Evolutionary conservation across 257 asterid species (phyloP).

Genomic region (Striga asiatica): DNA sequence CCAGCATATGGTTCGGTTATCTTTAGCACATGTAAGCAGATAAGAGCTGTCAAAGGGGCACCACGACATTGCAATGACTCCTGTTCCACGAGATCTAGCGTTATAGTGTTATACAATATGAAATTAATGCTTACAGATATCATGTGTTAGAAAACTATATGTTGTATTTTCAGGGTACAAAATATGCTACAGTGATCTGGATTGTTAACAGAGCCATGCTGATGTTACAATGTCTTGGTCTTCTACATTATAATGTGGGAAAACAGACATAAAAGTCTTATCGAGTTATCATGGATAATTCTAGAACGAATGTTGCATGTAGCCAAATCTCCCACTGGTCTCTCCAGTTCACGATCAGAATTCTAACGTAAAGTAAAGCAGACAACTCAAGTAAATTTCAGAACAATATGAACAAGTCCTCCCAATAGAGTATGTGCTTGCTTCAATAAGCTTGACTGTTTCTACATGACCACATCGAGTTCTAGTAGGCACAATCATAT

Average conservation of each 20-base stretch:
- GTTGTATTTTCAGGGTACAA: neutral
- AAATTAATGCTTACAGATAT: neutral
- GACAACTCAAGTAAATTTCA: neutral
- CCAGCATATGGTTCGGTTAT: conserved; percentile 97
- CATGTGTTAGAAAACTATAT: neutral
- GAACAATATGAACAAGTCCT: neutral
- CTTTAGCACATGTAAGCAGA: conserved; percentile 89
- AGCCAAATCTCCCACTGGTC: neutral
- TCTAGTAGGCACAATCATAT: neutral
- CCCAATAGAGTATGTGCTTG: neutral
- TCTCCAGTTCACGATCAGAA: neutral
- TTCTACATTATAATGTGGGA: neutral
- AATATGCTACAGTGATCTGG: neutral
- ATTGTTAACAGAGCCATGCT: neutral
- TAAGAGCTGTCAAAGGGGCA: conserved; percentile 90
- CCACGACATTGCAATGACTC: conserved; percentile 98
- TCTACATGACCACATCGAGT: neutral
- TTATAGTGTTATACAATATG: neutral
- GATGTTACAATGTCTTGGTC: neutral
- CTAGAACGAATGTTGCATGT: neutral
- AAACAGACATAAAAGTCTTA: neutral
- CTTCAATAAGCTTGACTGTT: neutral
- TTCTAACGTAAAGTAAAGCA: neutral
- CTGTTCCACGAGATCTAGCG: conserved; percentile 28
- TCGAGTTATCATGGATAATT: conserved; percentile 4